Base-by-base conservation (phyloP, 2,329 filamentous ascomycete species). In the Pyrenochaeta sp. region DNA sequence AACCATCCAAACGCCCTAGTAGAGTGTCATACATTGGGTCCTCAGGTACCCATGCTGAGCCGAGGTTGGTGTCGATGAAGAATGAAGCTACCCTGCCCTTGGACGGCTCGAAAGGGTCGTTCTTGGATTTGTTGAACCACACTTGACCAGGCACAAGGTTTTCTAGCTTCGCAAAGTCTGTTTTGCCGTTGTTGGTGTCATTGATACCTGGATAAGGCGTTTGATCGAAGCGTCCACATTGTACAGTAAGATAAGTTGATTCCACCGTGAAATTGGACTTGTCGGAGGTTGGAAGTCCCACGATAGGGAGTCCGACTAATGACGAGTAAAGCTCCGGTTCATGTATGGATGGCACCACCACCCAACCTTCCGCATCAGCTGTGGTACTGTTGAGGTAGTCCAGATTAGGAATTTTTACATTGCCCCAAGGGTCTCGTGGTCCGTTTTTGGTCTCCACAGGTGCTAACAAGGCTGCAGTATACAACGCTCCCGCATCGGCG, bases 361-460 rank as follows among this genome's bases (percentile, higher is more conserved):
- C 43, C 71, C 72, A 75, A 0, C 63, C 66, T n/a, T 59, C 41
- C 0, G 49, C n/a, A 31, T 68, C 54, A 12, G 48, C 9, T 12
- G 11, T 41, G 0, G 58, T 51, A 0, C 12, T 15, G n/a, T 58
- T 58, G 5, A 69, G 17, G 0, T 33, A 14, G 2, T 66, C 60
- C 3, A 70, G n/a, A 2, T 32, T 54, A 2, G 68, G 73, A 6
- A 77, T 69, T 32, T 74, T 75, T 23, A 75, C 58, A 40, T 76
- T 77, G 1, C 69, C 70, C 72, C 73, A 77, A 2, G 52, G 37
- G 42, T 75, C 73, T 17, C 52, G 30, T 2, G 61, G 56, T 7
- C 70, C 64, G 2, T n/a, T 18, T 43, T 75, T 75, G 14, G 47
- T 58, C 3, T 23, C 1, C 1, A 51, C 9, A 0, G 73, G 64